These are phyloP conservation scores for Phytophthora fragariae DNA, from an alignment of 352 stramenopile species.

Conservation along the genomic window DNA sequence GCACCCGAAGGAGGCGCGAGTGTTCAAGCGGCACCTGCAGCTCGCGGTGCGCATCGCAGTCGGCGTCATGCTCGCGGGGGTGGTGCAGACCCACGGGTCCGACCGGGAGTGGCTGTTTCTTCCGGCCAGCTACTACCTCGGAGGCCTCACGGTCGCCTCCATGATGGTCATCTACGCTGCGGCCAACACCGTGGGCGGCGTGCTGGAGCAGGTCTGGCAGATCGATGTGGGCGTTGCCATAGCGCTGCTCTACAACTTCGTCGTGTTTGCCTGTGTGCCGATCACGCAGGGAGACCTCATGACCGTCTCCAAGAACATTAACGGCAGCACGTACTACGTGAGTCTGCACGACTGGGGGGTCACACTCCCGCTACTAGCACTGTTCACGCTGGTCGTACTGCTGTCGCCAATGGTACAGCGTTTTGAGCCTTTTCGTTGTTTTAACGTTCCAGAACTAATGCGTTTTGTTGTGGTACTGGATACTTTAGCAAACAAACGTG, in stretches of 20 bases:
- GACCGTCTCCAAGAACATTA: slow-evolving; percentile 56
- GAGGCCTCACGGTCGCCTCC: slow-evolving; percentile 69
- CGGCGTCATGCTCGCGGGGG: slow-evolving; percentile 65
- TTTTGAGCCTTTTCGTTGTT: background rate
- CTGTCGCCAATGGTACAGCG: slow-evolving; percentile 59
- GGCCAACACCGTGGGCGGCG: slow-evolving; percentile 63
- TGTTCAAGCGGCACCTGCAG: slow-evolving; percentile 54
- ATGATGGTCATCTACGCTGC: slow-evolving; percentile 79
- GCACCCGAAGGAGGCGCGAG: slow-evolving; percentile 41
- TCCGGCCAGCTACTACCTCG: slow-evolving; percentile 71
- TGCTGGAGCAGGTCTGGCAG: slow-evolving; percentile 75
- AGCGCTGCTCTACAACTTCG: slow-evolving; percentile 79
- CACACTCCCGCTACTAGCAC: slow-evolving; percentile 61
- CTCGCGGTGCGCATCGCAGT: slow-evolving; percentile 63
- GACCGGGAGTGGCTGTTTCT: slow-evolving; percentile 64
- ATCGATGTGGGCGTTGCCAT: slow-evolving; percentile 73
- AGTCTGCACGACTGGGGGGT: slow-evolving; percentile 68
- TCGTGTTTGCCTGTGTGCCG: slow-evolving; percentile 61
- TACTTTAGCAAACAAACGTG: slow-evolving; percentile 58
- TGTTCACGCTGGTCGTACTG: slow-evolving; percentile 74
- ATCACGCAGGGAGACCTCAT: slow-evolving; percentile 61
- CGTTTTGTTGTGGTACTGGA: background rate
- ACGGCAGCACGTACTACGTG: slow-evolving; percentile 66
- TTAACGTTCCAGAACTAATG: background rate
- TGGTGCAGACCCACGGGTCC: slow-evolving; percentile 58